A percentile compares a stretch with the other conserved stretches of the same genome.
Conservation (phyloP, 192 early-diverging fungal species). For the Lunasporangiospora selenospora region DNA sequence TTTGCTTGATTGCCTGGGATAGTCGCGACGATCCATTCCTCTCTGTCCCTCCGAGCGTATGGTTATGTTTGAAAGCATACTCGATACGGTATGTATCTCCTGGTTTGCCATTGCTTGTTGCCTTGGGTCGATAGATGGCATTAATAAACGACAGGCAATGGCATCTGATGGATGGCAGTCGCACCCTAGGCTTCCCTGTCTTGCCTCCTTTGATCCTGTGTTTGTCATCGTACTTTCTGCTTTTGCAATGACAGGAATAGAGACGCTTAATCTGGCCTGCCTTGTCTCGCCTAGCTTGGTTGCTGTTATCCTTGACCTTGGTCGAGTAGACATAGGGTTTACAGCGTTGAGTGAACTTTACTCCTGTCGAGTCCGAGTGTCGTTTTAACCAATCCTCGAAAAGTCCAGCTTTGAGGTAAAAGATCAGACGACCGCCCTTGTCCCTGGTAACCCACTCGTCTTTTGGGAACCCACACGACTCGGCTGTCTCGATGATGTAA, state of each 20-base stretch:
- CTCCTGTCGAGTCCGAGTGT: conserved; percentile 1
- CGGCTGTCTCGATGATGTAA: too few species aligned
- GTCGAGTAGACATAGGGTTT: background rate
- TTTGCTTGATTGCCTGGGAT: too few species aligned
- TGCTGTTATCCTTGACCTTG: background rate
- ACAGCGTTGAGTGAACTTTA: background rate
- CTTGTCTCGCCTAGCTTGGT: background rate
- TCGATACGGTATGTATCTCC: conserved; percentile 12
- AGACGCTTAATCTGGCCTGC: background rate
- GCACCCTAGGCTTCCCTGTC: background rate
- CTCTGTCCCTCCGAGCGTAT: conserved; percentile 1
- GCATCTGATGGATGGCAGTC: background rate
- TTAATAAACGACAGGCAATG: conserved; percentile 10
- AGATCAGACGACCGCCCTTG: too few species aligned
- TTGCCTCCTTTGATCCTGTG: conserved; percentile 1
- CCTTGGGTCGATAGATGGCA: background rate
- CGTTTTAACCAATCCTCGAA: conserved; percentile 3
- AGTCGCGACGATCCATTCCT: too few species aligned
- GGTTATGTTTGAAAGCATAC: conserved; percentile 6
- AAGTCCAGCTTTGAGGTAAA: conserved; percentile 1
- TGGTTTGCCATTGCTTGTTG: background rate
- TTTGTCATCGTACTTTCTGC: background rate
- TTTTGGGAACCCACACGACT: too few species aligned
- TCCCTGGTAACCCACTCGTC: too few species aligned
- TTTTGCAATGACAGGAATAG: conserved; percentile 4